These are phyloP conservation scores for Wickerhamomyces sp. DNA, from an alignment of 1,139 yeast genomes.

Conservation along the genomic window DNA sequence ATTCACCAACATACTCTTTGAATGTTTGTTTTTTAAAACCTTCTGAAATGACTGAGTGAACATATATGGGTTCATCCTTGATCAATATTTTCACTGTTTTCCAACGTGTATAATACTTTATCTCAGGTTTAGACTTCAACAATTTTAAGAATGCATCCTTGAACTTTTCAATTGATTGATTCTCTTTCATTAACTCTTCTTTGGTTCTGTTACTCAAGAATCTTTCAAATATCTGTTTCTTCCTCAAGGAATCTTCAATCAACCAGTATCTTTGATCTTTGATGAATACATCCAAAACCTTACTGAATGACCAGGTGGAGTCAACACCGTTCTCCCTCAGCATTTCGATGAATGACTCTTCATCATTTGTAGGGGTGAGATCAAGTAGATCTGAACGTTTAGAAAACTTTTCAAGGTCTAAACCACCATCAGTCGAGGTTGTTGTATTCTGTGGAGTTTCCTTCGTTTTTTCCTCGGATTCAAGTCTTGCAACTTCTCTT, in stretches of 20 bases:
- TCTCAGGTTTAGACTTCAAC: conserved; percentile 32
- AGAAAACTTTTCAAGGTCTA: conserved; percentile 10
- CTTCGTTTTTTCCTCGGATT: conserved; percentile 6
- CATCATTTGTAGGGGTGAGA: conserved; percentile 30
- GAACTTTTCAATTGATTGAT: conserved; percentile 49
- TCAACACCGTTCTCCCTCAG: conserved; percentile 53
- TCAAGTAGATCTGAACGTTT: conserved; percentile 1
- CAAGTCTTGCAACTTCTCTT: conserved; percentile 9
- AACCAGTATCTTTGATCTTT: conserved; percentile 67
- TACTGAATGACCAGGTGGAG: conserved; percentile 71
- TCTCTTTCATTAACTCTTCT: conserved; percentile 48
- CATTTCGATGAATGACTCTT: conserved; percentile 45
- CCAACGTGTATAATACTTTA: conserved; percentile 68
- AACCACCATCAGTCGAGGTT: conserved; percentile 7
- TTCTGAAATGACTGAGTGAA: conserved; percentile 57
- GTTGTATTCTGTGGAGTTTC: background rate
- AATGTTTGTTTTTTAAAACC: conserved; percentile 49
- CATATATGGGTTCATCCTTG: conserved; percentile 62
- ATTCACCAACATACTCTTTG: conserved; percentile 39
- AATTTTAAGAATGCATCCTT: conserved; percentile 48
- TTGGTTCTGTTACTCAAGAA: conserved; percentile 52
- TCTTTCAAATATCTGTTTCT: conserved; percentile 63
- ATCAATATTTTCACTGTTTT: conserved; percentile 44
- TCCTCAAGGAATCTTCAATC: conserved; percentile 47
- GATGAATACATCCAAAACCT: conserved; percentile 53